Evolutionary conservation across 2,329 filamentous ascomycete genomes (phyloP), one percentile per base, ranked within the genome.

Genomic region (Venturia asperata): DNA sequence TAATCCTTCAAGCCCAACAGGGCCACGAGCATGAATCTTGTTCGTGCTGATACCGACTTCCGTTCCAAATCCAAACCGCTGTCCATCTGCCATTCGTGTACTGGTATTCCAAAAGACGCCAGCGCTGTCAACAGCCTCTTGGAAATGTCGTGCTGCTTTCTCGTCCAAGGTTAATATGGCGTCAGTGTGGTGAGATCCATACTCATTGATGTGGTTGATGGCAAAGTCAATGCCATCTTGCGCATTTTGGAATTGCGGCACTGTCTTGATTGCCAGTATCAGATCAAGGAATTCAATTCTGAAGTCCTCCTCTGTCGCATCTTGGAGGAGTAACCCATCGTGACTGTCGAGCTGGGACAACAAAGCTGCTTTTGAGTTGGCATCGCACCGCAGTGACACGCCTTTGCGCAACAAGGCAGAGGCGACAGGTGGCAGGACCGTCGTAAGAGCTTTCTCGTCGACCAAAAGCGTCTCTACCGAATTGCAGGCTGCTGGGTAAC

Each of bases 11-110:
- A 99, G 79, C 1, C 94, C 94, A 6, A 99, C 94, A 0, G 94
- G 94, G 0, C 94, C 94, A 62, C 94, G 82, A 1, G 91, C 90
- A 75, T 99, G 94, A 68, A 99, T 96, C 81, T 97, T 99, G 81
- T 97, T 99, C 62, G 94, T 99, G 79, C 90, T 95, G 77, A 99
- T 97, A 64, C 94, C 94, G 30, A 99, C 94, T 78, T 99, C 94
- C 0, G 94, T 97, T 61, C 94, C 94, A 77, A 99, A 99, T 9
- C 94, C 94, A 75, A 95, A 97, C 52, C 94, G 84, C 89, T 96
- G 97, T 9, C 94, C 94, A 75, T 99, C 94, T 6, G 92, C 92
- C 78, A 99, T 93, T 62, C 94, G 85, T 10, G 91, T 96, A 30
- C 91, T 95, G 9, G 92, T 90, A 75, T 99, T 99, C 92, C 93